A percentile compares a stretch with the other conserved stretches of the same genome.
These are phyloP conservation scores for Sesbania bispinosa DNA, from an alignment of 306 rosid species.

Conservation along the genomic window DNA sequence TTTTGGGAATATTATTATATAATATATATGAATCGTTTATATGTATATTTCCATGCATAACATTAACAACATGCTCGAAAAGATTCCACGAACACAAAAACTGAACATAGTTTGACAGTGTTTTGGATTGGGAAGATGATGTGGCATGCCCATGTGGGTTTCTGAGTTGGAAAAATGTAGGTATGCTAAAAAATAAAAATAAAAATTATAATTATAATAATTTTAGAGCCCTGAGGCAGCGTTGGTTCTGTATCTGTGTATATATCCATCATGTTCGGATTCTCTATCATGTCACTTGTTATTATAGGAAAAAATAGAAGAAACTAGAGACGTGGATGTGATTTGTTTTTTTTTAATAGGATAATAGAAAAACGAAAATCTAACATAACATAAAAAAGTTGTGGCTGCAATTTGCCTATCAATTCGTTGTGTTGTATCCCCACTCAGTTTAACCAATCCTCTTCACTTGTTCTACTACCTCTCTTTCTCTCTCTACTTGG, in stretches of 20 bases:
- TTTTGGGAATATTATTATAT: too few species aligned
- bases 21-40: too few species aligned
- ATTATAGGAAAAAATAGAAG: constrained; percentile 32
- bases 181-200: background rate
- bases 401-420: constrained; percentile 71
- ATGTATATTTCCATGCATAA: too few species aligned
- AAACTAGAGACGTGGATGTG: constrained; percentile 49
- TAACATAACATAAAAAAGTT: constrained; percentile 30
- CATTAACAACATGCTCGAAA: too few species aligned
- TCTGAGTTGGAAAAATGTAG: background rate
- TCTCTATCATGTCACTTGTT: constrained; percentile 48
- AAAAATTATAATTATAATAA: background rate
- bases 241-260: background rate
- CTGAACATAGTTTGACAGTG: background rate
- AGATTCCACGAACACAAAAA: background rate
- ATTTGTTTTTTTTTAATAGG: constrained; percentile 41
- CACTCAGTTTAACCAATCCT: constrained; percentile 47
- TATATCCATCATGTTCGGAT: background rate
- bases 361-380: constrained; percentile 36
- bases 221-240: background rate
- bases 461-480: constrained; percentile 25
- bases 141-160: background rate
- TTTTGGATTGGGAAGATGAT: background rate
- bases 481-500: constrained; percentile 16
- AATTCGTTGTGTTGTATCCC: constrained; percentile 56